These are phyloP conservation scores for Boletus sp. DNA, from an alignment of 1,284 basidiomycete genomes.

Conservation along the genomic window DNA sequence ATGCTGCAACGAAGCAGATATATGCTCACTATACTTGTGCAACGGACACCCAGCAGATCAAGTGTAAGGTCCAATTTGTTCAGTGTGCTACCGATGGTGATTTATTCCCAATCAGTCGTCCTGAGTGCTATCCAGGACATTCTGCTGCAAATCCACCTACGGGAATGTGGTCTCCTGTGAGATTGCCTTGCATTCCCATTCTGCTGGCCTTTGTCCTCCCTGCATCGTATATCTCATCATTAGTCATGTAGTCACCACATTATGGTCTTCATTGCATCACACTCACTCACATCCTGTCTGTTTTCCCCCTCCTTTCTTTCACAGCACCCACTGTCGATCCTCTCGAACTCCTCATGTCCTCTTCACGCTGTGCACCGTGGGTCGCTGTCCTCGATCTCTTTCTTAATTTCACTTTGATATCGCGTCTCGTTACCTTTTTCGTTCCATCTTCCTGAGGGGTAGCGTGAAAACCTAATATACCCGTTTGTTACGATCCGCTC, in stretches of 20 bases:
- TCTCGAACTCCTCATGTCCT: neutral
- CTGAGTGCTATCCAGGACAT: conserved; percentile 81
- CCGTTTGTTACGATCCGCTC: conserved; percentile 33
- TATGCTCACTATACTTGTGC: conserved; percentile 90
- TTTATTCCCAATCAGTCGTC: conserved; percentile 50
- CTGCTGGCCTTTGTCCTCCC: conserved; percentile 6
- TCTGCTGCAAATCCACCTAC: conserved; percentile 75
- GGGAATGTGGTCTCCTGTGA: conserved; percentile 82
- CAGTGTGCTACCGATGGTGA: neutral
- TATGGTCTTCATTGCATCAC: conserved; percentile 21
- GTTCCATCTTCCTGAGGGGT: conserved; percentile 14
- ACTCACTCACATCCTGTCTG: conserved; percentile 26
- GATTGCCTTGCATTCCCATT: conserved; percentile 8
- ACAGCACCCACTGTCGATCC: neutral
- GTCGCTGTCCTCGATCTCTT: conserved; percentile 10
- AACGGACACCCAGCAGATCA: conserved; percentile 86
- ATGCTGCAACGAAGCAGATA: conserved; percentile 81
- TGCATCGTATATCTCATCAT: conserved; percentile 27
- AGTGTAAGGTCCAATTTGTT: conserved; percentile 50
- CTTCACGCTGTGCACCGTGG: neutral
- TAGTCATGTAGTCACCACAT: conserved; percentile 25
- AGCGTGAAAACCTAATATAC: conserved; percentile 30
- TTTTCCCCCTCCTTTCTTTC: conserved; percentile 9
- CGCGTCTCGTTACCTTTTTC: conserved; percentile 1
- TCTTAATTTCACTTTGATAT: conserved; percentile 3